A percentile compares a stretch with the other conserved stretches of the same genome.
Conservation (phyloP, 225 moss, liverwort and hornwort species). For the Bryoerythrophyllum caledonicum region DNA sequence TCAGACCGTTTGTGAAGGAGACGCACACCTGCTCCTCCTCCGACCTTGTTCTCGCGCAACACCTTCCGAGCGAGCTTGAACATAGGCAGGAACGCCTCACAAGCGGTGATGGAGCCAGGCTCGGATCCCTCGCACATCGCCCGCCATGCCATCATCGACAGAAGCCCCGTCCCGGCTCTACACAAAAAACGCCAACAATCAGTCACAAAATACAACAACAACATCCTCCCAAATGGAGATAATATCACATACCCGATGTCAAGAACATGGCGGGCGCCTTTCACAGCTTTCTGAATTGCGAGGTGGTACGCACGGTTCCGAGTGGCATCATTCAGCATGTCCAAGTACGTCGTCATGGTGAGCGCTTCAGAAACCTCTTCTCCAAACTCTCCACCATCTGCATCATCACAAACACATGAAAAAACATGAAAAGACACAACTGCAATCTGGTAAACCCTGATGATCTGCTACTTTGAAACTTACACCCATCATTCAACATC, state of each 20-base stretch:
- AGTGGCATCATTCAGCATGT: slow-evolving; percentile 81
- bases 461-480: neutral
- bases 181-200: slow-evolving; percentile 22
- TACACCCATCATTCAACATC: neutral
- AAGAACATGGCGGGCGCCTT: slow-evolving; percentile 70
- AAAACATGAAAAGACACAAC: neutral
- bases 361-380: slow-evolving; percentile 60
- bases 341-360: slow-evolving; percentile 77
- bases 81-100: slow-evolving; percentile 93
- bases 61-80: slow-evolving; percentile 76
- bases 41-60: slow-evolving; percentile 59
- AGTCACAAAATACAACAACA: slow-evolving; percentile 7
- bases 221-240: no score
- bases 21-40: slow-evolving; percentile 52
- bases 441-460: neutral
- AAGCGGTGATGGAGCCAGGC: slow-evolving; percentile 67
- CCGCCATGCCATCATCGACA: slow-evolving; percentile 92
- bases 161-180: slow-evolving; percentile 86
- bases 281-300: slow-evolving; percentile 84
- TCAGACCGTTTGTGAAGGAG: slow-evolving; percentile 93
- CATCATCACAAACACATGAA: slow-evolving; percentile 6
- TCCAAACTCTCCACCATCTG: slow-evolving; percentile 35
- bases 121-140: slow-evolving; percentile 42
- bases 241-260: slow-evolving; percentile 67
- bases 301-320: slow-evolving; percentile 68